Base-by-base conservation (phyloP, 768 basidiomycete species). In the Cubamyces sp. region DNA sequence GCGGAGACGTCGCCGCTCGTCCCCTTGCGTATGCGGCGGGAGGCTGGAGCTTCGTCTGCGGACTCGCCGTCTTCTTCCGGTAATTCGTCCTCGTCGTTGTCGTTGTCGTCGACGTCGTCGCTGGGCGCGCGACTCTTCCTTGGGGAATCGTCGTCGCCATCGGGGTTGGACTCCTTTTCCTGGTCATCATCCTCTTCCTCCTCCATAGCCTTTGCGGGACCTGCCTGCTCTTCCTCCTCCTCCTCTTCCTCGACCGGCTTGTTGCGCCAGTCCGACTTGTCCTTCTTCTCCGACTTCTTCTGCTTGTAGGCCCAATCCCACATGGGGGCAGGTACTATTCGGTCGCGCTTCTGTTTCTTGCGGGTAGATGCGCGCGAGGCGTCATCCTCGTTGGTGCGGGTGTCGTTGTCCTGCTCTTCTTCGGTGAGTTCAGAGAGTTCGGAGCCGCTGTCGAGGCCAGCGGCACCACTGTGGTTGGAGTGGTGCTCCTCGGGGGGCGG, bases 351-450 rank as follows among this genome's bases (percentile, higher is more conserved):
- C 51, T 65, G 70, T 72, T 77, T 81, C 55, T 62, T 55, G 57
- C 66, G 64, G 57, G 47, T 53, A 48, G 60, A 53, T 16, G 55
- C 25, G 42, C 66, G 62, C 34, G 40, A 16, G 25, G 57, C 43
- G 40, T 74, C 67, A 58, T 76, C 73, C 45, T 73, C 66, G 47
- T 61, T 66, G 42, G 56, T 67, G 45, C 66, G 62, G 21, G 73
- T 77, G 62, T 78, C 74, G 52, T 73, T 67, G 68, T 88, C 87
- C 66, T 87, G 83, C 67, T 91, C 90, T 70, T 92, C 90, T 70
- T 92, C 90, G 16, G 90, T 92, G 71, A 92, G 84, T 72, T 91
- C 91, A 45, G 90, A 91, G 61, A 92, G 84, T 76, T 92, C 91
- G 6, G 90, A 91, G 73, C 84, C 89, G 66, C 74, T 80, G 76